These are phyloP conservation scores for Pseudogymnoascus sp. DNA, from an alignment of 2,329 filamentous ascomycete species.

Conservation along the genomic window DNA sequence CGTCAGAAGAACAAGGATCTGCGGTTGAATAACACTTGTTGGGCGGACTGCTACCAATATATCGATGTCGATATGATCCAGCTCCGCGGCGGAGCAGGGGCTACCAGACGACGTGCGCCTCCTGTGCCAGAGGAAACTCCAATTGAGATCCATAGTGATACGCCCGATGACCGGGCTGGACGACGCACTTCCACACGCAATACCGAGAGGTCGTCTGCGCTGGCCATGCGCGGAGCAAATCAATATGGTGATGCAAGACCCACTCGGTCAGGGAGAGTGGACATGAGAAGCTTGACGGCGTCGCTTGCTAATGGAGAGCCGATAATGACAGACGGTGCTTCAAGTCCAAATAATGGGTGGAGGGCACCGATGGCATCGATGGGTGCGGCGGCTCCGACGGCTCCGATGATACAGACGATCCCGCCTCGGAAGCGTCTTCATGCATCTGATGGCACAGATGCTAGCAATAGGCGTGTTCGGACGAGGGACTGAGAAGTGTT, in stretches of 20 bases:
- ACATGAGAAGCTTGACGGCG: background rate
- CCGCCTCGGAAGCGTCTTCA: slow-evolving; percentile 4
- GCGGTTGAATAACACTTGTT: slow-evolving; percentile 29
- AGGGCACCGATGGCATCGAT: background rate
- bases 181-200: background rate
- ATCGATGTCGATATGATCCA: slow-evolving; percentile 20
- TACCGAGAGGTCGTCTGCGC: background rate
- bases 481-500: background rate
- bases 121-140: background rate
- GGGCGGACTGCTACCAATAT: slow-evolving; percentile 27
- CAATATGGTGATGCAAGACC: background rate
- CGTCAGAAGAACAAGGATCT: slow-evolving; percentile 29
- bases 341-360: background rate
- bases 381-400: background rate
- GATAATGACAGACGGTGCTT: background rate
- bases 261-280: background rate
- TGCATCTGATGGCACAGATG: background rate
- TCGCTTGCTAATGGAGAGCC: background rate
- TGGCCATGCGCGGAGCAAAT: background rate
- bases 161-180: background rate
- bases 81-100: slow-evolving; percentile 6
- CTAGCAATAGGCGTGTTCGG: background rate
- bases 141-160: background rate
- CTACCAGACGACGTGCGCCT: background rate
- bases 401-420: background rate